Evolutionary conservation across 2,329 filamentous ascomycete genomes (phyloP).

Genomic region (Fusarium multiceps): DNA sequence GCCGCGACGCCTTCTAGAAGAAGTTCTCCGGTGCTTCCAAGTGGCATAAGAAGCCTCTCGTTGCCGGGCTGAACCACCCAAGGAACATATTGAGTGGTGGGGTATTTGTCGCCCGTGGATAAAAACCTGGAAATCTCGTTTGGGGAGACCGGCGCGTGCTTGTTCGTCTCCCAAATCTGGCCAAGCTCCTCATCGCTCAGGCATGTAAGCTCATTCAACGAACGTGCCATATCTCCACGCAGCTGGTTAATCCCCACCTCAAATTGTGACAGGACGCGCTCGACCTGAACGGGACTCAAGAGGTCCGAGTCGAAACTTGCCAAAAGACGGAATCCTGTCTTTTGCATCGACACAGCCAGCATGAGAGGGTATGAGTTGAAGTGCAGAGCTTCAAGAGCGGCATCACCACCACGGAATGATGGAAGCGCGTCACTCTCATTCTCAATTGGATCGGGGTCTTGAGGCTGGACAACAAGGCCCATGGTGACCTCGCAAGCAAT

Average conservation of each 20-base stretch:
- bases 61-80: constrained; percentile 48
- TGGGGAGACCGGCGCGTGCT: constrained; percentile 34
- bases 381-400: constrained; percentile 67
- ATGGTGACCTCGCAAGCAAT: constrained; percentile 67
- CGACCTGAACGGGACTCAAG: constrained; percentile 61
- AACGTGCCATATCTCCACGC: constrained; percentile 50
- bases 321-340: constrained; percentile 65
- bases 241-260: constrained; percentile 62
- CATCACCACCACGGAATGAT: constrained; percentile 63
- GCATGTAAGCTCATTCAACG: constrained; percentile 51
- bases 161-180: constrained; percentile 50
- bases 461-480: constrained; percentile 60
- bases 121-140: constrained; percentile 29
- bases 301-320: constrained; percentile 71
- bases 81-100: constrained; percentile 32
- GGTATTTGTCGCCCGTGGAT: constrained; percentile 39
- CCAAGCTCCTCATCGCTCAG: constrained; percentile 52
- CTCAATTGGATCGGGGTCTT: constrained; percentile 47
- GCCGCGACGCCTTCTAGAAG: constrained; percentile 49
- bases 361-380: constrained; percentile 71
- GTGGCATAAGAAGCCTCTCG: constrained; percentile 42
- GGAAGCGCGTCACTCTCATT: constrained; percentile 46
- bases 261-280: constrained; percentile 64
- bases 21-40: constrained; percentile 52
- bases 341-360: constrained; percentile 69